Evolutionary conservation across 2,329 filamentous ascomycete species (phyloP).

Genomic region (Fusarium oligoseptatum): DNA sequence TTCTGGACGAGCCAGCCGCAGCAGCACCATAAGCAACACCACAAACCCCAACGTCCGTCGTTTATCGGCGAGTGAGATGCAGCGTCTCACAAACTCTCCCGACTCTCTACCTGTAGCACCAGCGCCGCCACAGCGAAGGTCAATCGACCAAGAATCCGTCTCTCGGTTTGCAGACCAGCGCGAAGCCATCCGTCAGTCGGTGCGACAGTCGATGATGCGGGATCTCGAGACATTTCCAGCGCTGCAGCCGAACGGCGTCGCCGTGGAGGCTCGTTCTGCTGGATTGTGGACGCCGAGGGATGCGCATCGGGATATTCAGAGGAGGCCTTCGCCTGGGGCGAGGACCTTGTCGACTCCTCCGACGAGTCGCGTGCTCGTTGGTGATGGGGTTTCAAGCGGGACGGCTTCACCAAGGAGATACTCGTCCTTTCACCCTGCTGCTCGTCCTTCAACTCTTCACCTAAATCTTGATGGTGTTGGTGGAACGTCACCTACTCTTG

Average conservation of each 20-base stretch:
- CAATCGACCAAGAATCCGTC: conserved; percentile 55
- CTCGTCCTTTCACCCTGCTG: conserved; percentile 63
- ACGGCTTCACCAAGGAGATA: conserved; percentile 60
- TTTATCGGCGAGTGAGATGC: conserved; percentile 70
- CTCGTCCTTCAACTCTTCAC: conserved; percentile 60
- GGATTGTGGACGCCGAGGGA: conserved; percentile 30
- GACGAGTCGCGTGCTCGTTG: conserved; percentile 56
- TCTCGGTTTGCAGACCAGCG: conserved; percentile 46
- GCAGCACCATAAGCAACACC: conserved; percentile 49
- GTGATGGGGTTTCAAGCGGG: conserved; percentile 40
- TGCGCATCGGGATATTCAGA: conserved; percentile 40
- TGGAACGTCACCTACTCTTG: conserved; percentile 36
- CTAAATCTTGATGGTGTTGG: conserved; percentile 52
- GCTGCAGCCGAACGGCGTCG: conserved; percentile 43
- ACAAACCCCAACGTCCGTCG: conserved; percentile 61
- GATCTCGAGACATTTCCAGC: conserved; percentile 32
- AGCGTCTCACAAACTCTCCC: conserved; percentile 68
- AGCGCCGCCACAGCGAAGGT: conserved; percentile 52
- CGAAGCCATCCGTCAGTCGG: conserved; percentile 49
- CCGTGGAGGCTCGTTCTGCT: conserved; percentile 41
- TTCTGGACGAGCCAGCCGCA: conserved; percentile 45
- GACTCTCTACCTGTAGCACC: conserved; percentile 69
- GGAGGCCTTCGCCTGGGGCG: conserved; percentile 52
- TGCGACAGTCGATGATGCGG: conserved; percentile 47
- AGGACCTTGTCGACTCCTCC: conserved; percentile 68